phyloP scores from a whole-genome alignment of 176 grass and related monocot genomes.

The Musa acuminata region DNA sequence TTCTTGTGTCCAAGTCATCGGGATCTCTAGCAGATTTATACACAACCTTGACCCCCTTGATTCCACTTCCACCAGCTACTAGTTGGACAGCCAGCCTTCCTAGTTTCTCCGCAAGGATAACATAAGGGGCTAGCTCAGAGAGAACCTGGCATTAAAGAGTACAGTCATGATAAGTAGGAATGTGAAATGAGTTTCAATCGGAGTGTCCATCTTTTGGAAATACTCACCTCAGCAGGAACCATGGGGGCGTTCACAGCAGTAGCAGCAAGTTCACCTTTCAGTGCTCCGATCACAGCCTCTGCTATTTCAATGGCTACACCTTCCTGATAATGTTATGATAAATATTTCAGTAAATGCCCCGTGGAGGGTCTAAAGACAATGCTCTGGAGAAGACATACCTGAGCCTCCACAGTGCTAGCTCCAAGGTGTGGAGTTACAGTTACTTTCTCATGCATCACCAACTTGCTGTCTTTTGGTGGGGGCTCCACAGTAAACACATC shows the following conservation, averaged over 20 bases:
- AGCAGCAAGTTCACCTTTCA: conserved; percentile 15
- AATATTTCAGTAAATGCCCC: neutral
- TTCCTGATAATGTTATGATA: neutral
- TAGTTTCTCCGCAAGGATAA: conserved; percentile 1
- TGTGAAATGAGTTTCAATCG: neutral
- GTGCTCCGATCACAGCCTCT: conserved; percentile 9
- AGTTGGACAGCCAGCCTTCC: conserved; percentile 4
- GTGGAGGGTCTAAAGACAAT: neutral
- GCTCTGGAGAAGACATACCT: neutral
- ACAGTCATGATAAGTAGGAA: neutral
- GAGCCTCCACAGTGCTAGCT: conserved; percentile 8
- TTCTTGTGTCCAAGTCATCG: conserved; percentile 4
- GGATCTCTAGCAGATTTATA: conserved; percentile 4
- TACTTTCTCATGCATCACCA: conserved; percentile 16
- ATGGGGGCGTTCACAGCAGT: conserved; percentile 11
- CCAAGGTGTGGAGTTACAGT: conserved; percentile 15
- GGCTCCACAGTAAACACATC: conserved; percentile 6
- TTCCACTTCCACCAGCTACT: conserved; percentile 1
- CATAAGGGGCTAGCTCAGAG: conserved; percentile 4
- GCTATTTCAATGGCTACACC: conserved; percentile 10
- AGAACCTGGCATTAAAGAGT: neutral
- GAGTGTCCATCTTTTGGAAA: neutral
- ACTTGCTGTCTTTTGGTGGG: neutral
- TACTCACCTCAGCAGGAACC: conserved; percentile 1
- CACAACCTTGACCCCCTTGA: neutral